Percentiles rank a stretch among this genome's conserved stretches.
Conservation (phyloP, 805 yeast genomes). For the Trichomonascus vanleenenianus region DNA sequence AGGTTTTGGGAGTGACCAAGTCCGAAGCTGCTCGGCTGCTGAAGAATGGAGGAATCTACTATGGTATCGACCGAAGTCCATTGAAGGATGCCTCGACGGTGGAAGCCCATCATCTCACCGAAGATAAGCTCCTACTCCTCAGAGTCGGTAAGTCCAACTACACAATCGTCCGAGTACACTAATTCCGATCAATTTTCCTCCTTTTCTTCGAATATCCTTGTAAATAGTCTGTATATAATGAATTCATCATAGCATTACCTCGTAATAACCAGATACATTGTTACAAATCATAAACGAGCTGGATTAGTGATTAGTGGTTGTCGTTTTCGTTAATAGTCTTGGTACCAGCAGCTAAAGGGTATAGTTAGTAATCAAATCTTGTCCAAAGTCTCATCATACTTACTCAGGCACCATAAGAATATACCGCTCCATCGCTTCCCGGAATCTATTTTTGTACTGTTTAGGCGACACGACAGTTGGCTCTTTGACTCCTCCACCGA, state of each 20-base stretch:
- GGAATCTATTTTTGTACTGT: constrained; percentile 85
- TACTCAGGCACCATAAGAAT: constrained; percentile 87
- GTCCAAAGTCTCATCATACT: constrained; percentile 7
- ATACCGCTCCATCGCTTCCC: constrained; percentile 97
- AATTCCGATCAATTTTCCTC: neutral
- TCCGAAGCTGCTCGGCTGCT: constrained; percentile 56
- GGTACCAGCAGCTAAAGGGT: constrained; percentile 6
- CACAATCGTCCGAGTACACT: constrained; percentile 22
- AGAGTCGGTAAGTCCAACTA: constrained; percentile 61
- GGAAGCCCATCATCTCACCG: constrained; percentile 46
- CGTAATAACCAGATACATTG: neutral
- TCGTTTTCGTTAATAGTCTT: neutral
- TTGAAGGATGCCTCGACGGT: constrained; percentile 44
- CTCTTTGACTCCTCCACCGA: constrained; percentile 77
- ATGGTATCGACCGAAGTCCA: constrained; percentile 51
- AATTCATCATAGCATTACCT: neutral
- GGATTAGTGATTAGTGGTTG: neutral
- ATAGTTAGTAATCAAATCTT: neutral
- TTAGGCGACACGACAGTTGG: constrained; percentile 97
- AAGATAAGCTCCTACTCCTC: constrained; percentile 51
- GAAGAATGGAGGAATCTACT: constrained; percentile 62
- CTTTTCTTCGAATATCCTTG: neutral
- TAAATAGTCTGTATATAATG: constrained; percentile 7
- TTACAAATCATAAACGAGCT: neutral
- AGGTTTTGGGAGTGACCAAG: constrained; percentile 33